Base-by-base conservation (phyloP, 768 basidiomycete genomes). In the Serendipita sp. region DNA sequence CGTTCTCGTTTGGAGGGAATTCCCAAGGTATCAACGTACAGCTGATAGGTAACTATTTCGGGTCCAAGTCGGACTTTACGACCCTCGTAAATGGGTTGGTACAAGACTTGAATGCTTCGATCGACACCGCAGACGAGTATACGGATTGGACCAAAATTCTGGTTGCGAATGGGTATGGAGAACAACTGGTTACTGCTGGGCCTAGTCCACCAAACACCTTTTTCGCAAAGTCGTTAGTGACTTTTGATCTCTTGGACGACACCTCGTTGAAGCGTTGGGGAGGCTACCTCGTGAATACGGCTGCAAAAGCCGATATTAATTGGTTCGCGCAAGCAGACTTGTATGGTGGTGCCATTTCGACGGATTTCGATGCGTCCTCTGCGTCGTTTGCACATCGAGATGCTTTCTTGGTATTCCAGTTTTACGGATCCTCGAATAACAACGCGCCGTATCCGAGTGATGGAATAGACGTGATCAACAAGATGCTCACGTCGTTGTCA, bases 321-420 rank as follows among this genome's bases (percentile, higher is more conserved):
- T 63, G 44, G 44, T 62, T 63, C 23, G 32, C 38, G 5, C 18
- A 38, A n/a, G 63, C 8, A 3, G 45, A 56, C 0, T 23, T 70
- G 18, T 71, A 71, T 46, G 70, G 68, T 64, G 81, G 80, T 3
- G 77, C 74, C 3, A 75, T 82, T 67, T 80, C 79, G 67, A 67
- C 74, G 11, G 75, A 60, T 10, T 60, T 80, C 3, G 66, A 75
- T 5, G 44, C 71, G 5, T 69, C 75, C 46, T 75, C 74, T 1
- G 80, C 79, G 0, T 76, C 81, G 0, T 83, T 81, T 66, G 75
- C 73, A 0, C 76, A 78, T 64, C 73, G 81, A 23, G 72, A 71
- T 66, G 75, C 77, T 1, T 68, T 78, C 46, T 80, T 80, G 63
- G 77, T 75, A 2, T 74, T 82, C 64, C 81, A 82, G 69, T 71